Base-by-base conservation (phyloP, 148 eudicot species). In the Rhododendron ovatum region DNA sequence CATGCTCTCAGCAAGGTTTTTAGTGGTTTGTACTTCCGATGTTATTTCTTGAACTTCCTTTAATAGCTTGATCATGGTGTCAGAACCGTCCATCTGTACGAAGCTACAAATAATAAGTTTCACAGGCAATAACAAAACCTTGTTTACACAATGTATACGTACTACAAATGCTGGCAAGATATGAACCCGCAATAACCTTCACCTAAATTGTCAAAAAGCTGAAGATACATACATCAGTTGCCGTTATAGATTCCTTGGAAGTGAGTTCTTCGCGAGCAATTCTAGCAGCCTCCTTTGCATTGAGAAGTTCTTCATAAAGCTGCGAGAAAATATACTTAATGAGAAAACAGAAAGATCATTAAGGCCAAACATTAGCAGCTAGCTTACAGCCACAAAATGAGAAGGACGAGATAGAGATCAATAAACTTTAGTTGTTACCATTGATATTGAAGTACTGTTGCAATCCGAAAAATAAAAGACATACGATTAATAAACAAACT, bases 251-350 rank as follows among this genome's bases (percentile, higher is more conserved):
- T 86, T 89, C 89, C 85, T 78, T 33, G 10, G 90, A 90, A 83
- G 85, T 57, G 43, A 91, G 90, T 87, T 90, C 89, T 78, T 89
- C 90, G 81, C 82, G 84, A 84, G 94, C 95, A 65, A 89, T 73
- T 86, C 86, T 92, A 48, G 93, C 95, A 82, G 94, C 98, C 87
- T 91, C 92, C 84, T 90, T 90, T 53, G 94, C 94, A 87, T 85
- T 85, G 69, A 91, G 86, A 67, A 95, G 93, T 88, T 92, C 94
- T 85, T 85, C 85, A 86, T 87, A 87, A 59, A 96, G 93, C 99
- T 94, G 85, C 78, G 65, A 63, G 14, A 55, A 69, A 33, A 82
- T 83, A 57, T 3, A 45, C 12, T 65, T 45, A 1, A 35, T 73
- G 55, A 73, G 50, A 86, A n/a, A 50, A 65, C 24, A 83, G 45